Evolutionary conservation across 257 asterid genomes (phyloP).

Genomic region (Solanum paucissectum): DNA sequence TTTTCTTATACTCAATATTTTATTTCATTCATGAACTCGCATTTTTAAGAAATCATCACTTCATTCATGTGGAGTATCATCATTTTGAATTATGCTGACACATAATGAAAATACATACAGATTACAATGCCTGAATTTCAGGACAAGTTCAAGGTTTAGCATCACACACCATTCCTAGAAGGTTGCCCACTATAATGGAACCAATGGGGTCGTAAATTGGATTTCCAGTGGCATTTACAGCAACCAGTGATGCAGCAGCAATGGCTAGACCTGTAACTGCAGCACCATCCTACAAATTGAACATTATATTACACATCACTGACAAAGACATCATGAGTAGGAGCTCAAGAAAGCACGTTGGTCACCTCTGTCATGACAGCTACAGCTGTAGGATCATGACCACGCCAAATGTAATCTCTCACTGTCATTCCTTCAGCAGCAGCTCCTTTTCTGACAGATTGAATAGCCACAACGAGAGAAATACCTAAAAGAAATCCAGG

Average conservation of each 20-base stretch:
- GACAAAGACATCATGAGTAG: not conserved
- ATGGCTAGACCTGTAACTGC: slow-evolving; percentile 95
- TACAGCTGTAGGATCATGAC: slow-evolving; percentile 99
- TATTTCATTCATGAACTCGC: not conserved
- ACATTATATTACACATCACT: not conserved
- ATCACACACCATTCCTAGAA: slow-evolving; percentile 84
- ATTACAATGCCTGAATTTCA: not conserved
- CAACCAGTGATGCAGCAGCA: slow-evolving; percentile 93
- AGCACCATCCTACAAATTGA: slow-evolving; percentile 82
- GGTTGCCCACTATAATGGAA: slow-evolving; percentile 89
- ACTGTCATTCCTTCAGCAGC: slow-evolving; percentile 97
- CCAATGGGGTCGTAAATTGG: slow-evolving; percentile 95
- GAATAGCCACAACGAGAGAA: slow-evolving; percentile 85
- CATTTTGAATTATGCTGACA: not conserved
- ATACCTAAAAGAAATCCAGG: slow-evolving; percentile 42
- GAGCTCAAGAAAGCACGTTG: slow-evolving; percentile 8
- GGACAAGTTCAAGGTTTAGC: not conserved
- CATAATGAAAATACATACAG: not conserved
- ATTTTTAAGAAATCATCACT: not conserved
- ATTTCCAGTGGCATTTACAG: slow-evolving; percentile 86
- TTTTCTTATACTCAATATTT: not conserved
- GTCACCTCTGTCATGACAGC: slow-evolving; percentile 99
- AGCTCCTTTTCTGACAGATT: slow-evolving; percentile 95
- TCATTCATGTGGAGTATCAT: not conserved
- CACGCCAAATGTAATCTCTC: slow-evolving; percentile 97